Evolutionary conservation across 148 eudicot genomes (phyloP).

Genomic region (Camellia lanceoleosa): DNA sequence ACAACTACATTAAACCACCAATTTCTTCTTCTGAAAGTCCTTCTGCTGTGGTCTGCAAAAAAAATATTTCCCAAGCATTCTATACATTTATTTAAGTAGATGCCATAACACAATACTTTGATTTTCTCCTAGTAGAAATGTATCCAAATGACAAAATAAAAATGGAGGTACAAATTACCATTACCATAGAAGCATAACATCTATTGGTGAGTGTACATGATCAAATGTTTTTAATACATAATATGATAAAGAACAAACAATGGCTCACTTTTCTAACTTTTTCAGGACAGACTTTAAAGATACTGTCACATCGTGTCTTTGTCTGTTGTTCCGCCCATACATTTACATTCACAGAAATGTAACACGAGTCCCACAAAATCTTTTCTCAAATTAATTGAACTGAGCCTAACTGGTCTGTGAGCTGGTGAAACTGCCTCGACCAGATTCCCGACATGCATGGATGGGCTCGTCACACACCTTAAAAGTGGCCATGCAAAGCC

Average conservation of each 20-base stretch:
- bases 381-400: too few species aligned
- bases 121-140: neutral
- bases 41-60: conserved; percentile 37
- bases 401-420: neutral
- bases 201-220: neutral
- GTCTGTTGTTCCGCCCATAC: too few species aligned
- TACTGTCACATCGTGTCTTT: too few species aligned
- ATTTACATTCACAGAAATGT: neutral
- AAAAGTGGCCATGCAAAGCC: neutral
- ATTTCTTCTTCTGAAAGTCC: conserved; percentile 49
- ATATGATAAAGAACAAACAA: neutral
- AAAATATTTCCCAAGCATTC: neutral
- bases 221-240: neutral
- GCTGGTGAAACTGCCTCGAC: neutral
- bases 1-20: conserved; percentile 40
- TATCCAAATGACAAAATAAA: neutral
- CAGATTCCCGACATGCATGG: neutral
- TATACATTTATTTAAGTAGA: neutral
- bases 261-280: too few species aligned
- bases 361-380: too few species aligned
- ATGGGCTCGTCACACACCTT: neutral
- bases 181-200: neutral
- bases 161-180: neutral
- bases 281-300: too few species aligned
- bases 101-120: neutral